A percentile compares a stretch with the other conserved stretches of the same genome.
These are phyloP conservation scores for Aristolochia californica DNA, from an alignment of 164 flowering plant genomes.

Conservation along the genomic window DNA sequence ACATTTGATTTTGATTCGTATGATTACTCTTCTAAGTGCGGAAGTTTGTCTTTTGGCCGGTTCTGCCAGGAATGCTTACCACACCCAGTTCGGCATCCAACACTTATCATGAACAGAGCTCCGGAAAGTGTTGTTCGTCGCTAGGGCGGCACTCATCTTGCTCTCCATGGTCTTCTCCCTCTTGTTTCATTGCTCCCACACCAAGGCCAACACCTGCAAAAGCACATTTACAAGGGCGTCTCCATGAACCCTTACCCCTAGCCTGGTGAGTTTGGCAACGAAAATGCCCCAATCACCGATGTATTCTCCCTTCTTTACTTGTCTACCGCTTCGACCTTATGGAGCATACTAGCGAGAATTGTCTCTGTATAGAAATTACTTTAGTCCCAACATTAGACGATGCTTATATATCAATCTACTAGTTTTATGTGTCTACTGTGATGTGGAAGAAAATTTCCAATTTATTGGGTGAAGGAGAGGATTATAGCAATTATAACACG, in stretches of 20 bases:
- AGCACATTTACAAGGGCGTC: slow-evolving; percentile 55
- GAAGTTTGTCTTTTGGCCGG: slow-evolving; percentile 84
- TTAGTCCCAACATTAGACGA: no score
- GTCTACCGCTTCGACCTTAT: not conserved
- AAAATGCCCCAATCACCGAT: not conserved
- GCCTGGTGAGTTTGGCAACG: not conserved
- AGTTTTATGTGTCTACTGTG: no score
- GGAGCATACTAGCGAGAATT: not conserved
- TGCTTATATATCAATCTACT: no score
- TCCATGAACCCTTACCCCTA: slow-evolving; percentile 33
- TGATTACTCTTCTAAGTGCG: slow-evolving; percentile 63
- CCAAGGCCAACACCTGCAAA: slow-evolving; percentile 76
- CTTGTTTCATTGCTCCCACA: slow-evolving; percentile 52
- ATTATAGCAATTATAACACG: no score
- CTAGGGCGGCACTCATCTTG: slow-evolving; percentile 66
- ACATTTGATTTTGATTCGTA: slow-evolving; percentile 7
- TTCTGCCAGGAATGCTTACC: slow-evolving; percentile 83
- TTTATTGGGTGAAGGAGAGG: not conserved
- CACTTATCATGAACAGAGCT: slow-evolving; percentile 65
- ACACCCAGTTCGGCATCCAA: slow-evolving; percentile 37
- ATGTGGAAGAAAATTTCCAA: not conserved
- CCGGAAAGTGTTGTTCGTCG: slow-evolving; percentile 80
- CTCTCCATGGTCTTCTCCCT: slow-evolving; percentile 43
- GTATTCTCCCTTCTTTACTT: not conserved
- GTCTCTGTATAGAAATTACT: not conserved